Base-by-base conservation (phyloP, 148 eudicot genomes). In the Rhododendron ferrugineum region DNA sequence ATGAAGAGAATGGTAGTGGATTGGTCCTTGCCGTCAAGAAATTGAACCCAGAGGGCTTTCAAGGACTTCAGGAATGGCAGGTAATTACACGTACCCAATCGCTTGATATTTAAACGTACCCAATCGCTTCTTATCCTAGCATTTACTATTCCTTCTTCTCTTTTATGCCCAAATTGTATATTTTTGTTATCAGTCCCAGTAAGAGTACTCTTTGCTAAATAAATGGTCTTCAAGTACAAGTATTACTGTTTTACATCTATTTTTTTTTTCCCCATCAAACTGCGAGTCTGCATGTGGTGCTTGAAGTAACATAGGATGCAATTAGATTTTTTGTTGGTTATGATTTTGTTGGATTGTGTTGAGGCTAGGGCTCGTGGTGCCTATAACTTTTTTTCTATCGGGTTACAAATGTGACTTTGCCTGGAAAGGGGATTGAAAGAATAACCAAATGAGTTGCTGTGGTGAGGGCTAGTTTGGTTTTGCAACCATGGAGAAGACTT, bases 1-100 rank as follows among this genome's bases (percentile, higher is more conserved):
- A 92, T 9, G 89, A 88, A 30, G 91, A 76, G 88, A 87, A 82
- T 49, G 87, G 88, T 10, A 86, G 89, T 58, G 91, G 89, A 32
- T 28, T 88, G 22, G 89, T 88, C 83, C 85, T 94, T 46, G 98
- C 98, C 22, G 88, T 96, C 74, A 96, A 94, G 89, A 94, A 92
- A 86, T 86, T 96, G 86, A 93, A 93, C 85, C 86, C 94, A 3
- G 98, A 96, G 80, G 91, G 98, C 88, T 9, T 89, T 73, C 98
- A 96, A 87, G 98, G 98, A 36, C 90, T 93, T 46, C 88, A 93
- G 47, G 98, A 96, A 83, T 96, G 98, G 98, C 94, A 93, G 98
- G 98, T 94, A 89, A 14, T 80, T 84, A 30, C 9, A 5, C 23
- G 2, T 70, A 50, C 22, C 6, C 42, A 7, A 49, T 28, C 34